Base-by-base conservation (phyloP, 2,329 filamentous ascomycete genomes). In the Pseudogymnoascus sp. region DNA sequence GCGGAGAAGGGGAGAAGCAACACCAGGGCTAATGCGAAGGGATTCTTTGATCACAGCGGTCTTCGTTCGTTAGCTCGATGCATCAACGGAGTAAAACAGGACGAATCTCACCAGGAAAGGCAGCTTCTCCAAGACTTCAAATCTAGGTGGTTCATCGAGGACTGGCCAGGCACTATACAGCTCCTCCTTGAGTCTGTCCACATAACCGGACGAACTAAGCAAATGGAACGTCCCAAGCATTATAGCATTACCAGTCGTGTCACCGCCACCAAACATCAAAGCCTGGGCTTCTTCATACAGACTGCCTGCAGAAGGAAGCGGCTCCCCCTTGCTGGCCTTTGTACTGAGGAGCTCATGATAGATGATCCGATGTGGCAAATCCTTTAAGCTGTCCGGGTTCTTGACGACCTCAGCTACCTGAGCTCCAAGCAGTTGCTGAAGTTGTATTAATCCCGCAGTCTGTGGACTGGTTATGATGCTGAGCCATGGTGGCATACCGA, bases 261-360 rank as follows among this genome's bases (percentile, higher is more conserved):
- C 78, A 11, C 73, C 73, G 11, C 79, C 80, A 6, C 74, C 79
- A 65, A 80, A 80, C 66, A 81, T 72, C 60, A 81, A 70, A 0
- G 76, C 75, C 67, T 77, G 74, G 1, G 74, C 75, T 70, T 81
- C 79, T 16, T 80, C 76, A 47, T 75, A 77, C 2, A 81, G 67
- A 24, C 62, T 67, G 1, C 35, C 63, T 3, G 66, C 62, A 13
- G 66, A 67, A n/a, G 69, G 69, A 16, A 70, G 61, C 10, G 66
- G 63, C n/a, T n/a, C n/a, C n/a, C n/a, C n/a, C n/a, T n/a, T n/a
- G n/a, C n/a, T n/a, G n/a, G n/a, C n/a, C n/a, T 10, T 61, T 65
- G 68, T 68, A n/a, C 70, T 69, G 2, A 77, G 64, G 6, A 76
- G 65, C 4, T 71, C 68, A 62, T 76, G 71, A 44, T 74, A 77